Base-by-base conservation (phyloP, 1,284 basidiomycete species). In the Clitocybe nebularis region DNA sequence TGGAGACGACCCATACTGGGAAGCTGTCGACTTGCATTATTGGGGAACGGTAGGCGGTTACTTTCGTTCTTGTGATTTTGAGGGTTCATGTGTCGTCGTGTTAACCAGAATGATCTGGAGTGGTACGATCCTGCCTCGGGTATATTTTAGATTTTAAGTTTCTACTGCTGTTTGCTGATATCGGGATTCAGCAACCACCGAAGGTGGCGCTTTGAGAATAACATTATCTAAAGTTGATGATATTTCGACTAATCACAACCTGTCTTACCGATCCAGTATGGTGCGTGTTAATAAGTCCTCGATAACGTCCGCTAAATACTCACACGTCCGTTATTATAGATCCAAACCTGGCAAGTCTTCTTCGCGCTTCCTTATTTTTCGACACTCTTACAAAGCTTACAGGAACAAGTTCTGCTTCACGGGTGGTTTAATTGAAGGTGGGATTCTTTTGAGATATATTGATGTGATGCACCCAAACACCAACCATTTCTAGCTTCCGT, bases 321-420 rank as follows among this genome's bases (percentile, higher is more conserved):
- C 25, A 11, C n/a, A n/a, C n/a, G n/a, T 20, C 38, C 16, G 14
- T 34, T 21, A 20, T 21, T 4, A 35, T 41, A 66, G 65, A 55
- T 69, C 41, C 68, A 69, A 58, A 55, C 63, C 32, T 68, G 65
- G 63, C 67, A 50, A 34, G 5, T 26, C 5, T 24, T 21, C 24
- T 8, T 13, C 13, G 11, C n/a, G 6, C 5, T 34, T 29, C 22
- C 23, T 5, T 16, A n/a, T 28, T 2, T 32, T 11, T 4, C 9
- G 16, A 28, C 8, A 36, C 19, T 32, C 29, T 32, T 5, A 44
- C 55, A 54, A 41, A n/a, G 14, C 30, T 23, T 26, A 24, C 40
- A 46, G 68, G 67, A 70, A 70, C 43, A 87, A 91, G 61, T 83
- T 92, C 56, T 93, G 89, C 61, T 93, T 93, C 61, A 89, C 83